phyloP scores from a whole-genome alignment of 495 filamentous ascomycete genomes.

The Penicillium silybi region DNA sequence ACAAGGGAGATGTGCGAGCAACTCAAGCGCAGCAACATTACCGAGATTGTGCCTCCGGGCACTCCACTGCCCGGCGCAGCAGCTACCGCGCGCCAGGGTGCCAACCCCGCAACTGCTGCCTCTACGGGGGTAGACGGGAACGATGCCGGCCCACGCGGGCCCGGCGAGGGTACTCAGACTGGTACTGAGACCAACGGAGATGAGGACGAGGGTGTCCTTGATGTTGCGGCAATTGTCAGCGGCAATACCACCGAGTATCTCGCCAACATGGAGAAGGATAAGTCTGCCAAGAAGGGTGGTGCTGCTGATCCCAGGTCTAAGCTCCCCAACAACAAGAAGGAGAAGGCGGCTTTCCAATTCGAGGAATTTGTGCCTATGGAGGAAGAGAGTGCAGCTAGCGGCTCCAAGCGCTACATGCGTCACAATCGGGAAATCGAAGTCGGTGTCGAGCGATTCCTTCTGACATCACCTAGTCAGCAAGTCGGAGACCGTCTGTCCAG shows the following conservation, averaged over 20 bases:
- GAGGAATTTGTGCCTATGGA: conserved; percentile 69
- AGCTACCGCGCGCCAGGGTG: conserved; percentile 44
- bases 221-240: conserved; percentile 92
- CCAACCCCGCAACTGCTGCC: conserved; percentile 57
- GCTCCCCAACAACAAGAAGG: conserved; percentile 78
- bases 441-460: conserved; percentile 81
- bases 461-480: conserved; percentile 48
- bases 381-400: conserved; percentile 24
- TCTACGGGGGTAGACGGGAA: conserved; percentile 46
- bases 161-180: conserved; percentile 49
- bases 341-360: conserved; percentile 73
- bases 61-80: conserved; percentile 52
- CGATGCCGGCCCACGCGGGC: conserved; percentile 42
- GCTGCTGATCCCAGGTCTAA: conserved; percentile 49
- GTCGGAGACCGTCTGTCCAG: conserved; percentile 43
- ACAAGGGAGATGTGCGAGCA: conserved; percentile 90
- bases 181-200: conserved; percentile 44
- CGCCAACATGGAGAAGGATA: conserved; percentile 87
- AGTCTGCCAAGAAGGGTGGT: conserved; percentile 62
- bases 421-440: conserved; percentile 71
- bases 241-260: conserved; percentile 91
- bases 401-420: conserved; percentile 36
- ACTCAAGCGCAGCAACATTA: conserved; percentile 82
- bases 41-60: conserved; percentile 77
- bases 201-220: conserved; percentile 78